These are phyloP conservation scores for Anisodus tanguticus DNA, from an alignment of 257 asterid genomes.

Conservation along the genomic window DNA sequence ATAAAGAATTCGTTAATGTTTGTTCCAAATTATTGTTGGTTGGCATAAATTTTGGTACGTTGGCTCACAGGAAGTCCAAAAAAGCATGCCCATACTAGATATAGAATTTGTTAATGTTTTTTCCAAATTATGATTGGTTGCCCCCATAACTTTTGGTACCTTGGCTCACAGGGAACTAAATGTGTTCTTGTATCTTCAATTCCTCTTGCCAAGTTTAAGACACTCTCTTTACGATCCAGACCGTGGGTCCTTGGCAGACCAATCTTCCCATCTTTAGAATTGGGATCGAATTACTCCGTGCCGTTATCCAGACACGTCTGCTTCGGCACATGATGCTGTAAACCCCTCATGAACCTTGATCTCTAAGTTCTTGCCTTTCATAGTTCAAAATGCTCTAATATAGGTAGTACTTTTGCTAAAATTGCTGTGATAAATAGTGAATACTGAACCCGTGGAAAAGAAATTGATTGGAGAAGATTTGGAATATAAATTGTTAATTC, in stretches of 20 bases:
- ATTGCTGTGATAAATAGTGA: not conserved
- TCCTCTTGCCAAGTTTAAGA: conserved; percentile 57
- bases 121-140: conserved; percentile 34
- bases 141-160: conserved; percentile 40
- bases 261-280: conserved; percentile 43
- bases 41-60: conserved; percentile 38
- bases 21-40: conserved; percentile 30
- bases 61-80: conserved; percentile 56
- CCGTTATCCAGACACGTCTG: conserved; percentile 49
- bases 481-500: not conserved
- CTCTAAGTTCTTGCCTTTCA: conserved; percentile 29
- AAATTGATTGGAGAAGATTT: conserved; percentile 4
- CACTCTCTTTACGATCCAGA: conserved; percentile 44
- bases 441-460: conserved; percentile 14
- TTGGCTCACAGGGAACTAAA: conserved; percentile 70
- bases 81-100: not conserved
- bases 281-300: conserved; percentile 47
- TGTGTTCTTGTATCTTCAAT: conserved; percentile 63
- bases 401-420: not conserved
- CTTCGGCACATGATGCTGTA: conserved; percentile 52
- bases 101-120: not conserved
- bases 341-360: conserved; percentile 45
- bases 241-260: conserved; percentile 43
- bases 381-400: conserved; percentile 1
- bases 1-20: not conserved